phyloP scores from a whole-genome alignment of 192 early-diverging fungal genomes.

The Backusella parvicylindrica region DNA sequence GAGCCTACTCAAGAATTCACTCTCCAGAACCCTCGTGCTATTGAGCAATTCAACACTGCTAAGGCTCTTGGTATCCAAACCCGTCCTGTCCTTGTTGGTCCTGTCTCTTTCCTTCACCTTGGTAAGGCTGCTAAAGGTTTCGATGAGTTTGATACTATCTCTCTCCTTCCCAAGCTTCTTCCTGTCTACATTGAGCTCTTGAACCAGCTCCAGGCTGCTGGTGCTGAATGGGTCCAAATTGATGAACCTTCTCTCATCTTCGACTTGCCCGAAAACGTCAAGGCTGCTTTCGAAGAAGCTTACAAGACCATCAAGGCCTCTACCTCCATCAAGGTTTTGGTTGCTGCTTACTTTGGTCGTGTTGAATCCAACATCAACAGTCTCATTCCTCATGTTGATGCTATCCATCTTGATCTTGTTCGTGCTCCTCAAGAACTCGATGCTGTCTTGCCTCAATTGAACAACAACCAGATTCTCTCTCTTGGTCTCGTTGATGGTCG shows the following conservation, averaged over 20 bases:
- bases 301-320: constrained; percentile 60
- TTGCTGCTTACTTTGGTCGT: constrained; percentile 95
- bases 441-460: constrained; percentile 56
- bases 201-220: constrained; percentile 62
- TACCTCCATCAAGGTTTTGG: constrained; percentile 60
- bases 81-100: constrained; percentile 91
- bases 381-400: constrained; percentile 73
- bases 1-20: constrained; percentile 69
- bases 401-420: constrained; percentile 89
- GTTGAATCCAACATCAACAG: constrained; percentile 73
- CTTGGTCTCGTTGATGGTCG: constrained; percentile 93
- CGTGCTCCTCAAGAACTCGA: constrained; percentile 81
- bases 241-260: constrained; percentile 79
- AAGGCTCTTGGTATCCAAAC: constrained; percentile 88
- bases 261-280: constrained; percentile 51
- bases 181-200: constrained; percentile 81
- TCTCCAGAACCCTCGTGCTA: constrained; percentile 63
- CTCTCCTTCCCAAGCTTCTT: constrained; percentile 73
- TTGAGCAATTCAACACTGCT: constrained; percentile 89
- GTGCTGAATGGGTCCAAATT: constrained; percentile 83
- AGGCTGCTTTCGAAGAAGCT: constrained; percentile 54
- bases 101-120: constrained; percentile 84
- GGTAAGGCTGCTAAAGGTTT: constrained; percentile 76
- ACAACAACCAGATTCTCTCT: constrained; percentile 68
- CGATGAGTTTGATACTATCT: constrained; percentile 65